These are phyloP conservation scores for Sextonia rubra DNA, from an alignment of 164 flowering plant genomes.

Conservation along the genomic window DNA sequence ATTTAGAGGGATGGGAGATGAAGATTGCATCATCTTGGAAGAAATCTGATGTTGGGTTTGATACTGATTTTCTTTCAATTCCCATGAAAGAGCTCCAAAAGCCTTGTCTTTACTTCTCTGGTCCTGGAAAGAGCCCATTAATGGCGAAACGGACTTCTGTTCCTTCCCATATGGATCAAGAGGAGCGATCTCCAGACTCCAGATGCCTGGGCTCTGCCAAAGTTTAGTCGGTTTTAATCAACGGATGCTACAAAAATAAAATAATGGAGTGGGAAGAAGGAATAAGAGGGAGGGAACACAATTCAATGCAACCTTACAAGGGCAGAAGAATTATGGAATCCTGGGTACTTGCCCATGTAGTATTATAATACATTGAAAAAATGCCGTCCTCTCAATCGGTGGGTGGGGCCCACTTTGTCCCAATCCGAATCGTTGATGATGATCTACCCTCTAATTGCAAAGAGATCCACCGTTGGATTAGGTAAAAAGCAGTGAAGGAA, in stretches of 20 bases:
- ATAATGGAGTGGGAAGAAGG: background rate
- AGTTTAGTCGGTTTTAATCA: constrained; percentile 25
- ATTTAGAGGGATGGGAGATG: constrained; percentile 40
- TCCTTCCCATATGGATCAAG: constrained; percentile 17
- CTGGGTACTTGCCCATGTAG: no score
- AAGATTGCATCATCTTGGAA: constrained; percentile 53
- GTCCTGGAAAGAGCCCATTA: constrained; percentile 32
- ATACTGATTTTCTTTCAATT: constrained; percentile 21
- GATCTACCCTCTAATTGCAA: no score
- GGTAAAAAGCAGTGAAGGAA: no score
- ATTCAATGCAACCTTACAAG: constrained; percentile 46
- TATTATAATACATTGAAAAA: no score
- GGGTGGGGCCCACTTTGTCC: no score
- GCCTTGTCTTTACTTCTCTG: constrained; percentile 3
- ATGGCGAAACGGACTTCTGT: constrained; percentile 29
- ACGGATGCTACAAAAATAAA: background rate
- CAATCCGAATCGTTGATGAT: no score
- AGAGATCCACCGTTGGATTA: no score
- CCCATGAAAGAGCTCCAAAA: constrained; percentile 35
- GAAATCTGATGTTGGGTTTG: constrained; percentile 37
- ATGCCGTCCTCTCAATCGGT: no score
- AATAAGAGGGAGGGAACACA: constrained; percentile 2
- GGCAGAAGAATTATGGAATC: constrained; percentile 1
- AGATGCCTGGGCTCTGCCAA: constrained; percentile 1
- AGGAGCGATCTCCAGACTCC: constrained; percentile 6